phyloP scores from a whole-genome alignment of 257 asterid species.

The Thymus mandschuricus region DNA sequence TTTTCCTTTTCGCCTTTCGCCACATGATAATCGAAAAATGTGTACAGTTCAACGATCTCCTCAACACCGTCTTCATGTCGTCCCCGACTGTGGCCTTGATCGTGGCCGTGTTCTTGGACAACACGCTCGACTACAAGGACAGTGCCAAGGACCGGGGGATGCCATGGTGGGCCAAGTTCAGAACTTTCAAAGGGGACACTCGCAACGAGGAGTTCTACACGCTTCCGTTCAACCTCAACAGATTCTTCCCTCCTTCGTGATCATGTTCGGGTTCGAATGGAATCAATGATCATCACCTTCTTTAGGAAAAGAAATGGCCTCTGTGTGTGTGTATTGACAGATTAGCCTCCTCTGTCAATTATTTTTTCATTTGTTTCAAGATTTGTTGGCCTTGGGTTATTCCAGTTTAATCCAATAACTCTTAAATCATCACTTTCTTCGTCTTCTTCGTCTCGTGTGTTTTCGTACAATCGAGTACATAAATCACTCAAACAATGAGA shows the following conservation, averaged over 20 bases:
- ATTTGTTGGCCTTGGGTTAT: slow-evolving; percentile 48
- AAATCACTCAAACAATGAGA: neutral
- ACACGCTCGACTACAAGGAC: slow-evolving; percentile 92
- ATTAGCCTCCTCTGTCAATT: slow-evolving; percentile 49
- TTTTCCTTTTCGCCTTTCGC: too few species aligned
- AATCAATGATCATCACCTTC: too few species aligned
- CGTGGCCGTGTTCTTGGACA: slow-evolving; percentile 80
- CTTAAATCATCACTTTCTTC: neutral
- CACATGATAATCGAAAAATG: too few species aligned
- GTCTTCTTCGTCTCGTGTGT: slow-evolving; percentile 3
- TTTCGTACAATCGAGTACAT: neutral
- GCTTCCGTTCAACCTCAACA: slow-evolving; percentile 92
- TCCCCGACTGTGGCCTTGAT: slow-evolving; percentile 88
- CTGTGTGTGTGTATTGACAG: slow-evolving; percentile 33
- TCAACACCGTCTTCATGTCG: slow-evolving; percentile 82
- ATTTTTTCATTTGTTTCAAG: slow-evolving; percentile 48
- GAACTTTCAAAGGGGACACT: slow-evolving; percentile 88
- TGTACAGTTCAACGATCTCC: slow-evolving; percentile 69
- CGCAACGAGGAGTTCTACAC: slow-evolving; percentile 97
- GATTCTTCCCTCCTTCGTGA: slow-evolving; percentile 96
- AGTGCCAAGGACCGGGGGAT: slow-evolving; percentile 90
- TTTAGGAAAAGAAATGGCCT: too few species aligned
- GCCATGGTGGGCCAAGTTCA: slow-evolving; percentile 99
- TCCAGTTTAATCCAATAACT: slow-evolving; percentile 49
- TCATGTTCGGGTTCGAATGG: neutral